Conservation (phyloP, 768 basidiomycete species). For the Termitomyces bulborhizus region DNA sequence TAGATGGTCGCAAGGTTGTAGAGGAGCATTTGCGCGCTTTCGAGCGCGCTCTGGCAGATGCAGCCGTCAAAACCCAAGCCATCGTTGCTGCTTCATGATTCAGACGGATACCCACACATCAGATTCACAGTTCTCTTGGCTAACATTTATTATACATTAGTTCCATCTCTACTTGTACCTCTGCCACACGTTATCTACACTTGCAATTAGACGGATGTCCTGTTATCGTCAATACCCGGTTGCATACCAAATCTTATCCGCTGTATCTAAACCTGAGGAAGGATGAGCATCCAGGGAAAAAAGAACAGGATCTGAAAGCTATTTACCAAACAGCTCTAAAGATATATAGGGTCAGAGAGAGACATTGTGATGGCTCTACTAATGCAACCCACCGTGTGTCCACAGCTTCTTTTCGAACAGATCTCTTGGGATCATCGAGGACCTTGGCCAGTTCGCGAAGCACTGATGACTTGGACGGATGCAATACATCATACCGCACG, state of each 20-base stretch:
- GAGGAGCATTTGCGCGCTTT: conserved; percentile 75
- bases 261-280: conserved; percentile 51
- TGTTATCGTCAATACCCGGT: conserved; percentile 12
- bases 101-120: conserved; percentile 10
- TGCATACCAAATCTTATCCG: conserved; percentile 27
- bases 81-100: conserved; percentile 67
- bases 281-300: conserved; percentile 11
- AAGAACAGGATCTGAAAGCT: conserved; percentile 1
- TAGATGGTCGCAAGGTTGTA: conserved; percentile 70
- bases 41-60: conserved; percentile 64
- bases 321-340: conserved; percentile 43
- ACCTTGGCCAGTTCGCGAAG: conserved; percentile 67
- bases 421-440: conserved; percentile 85
- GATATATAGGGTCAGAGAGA: background rate
- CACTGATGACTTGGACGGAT: conserved; percentile 70
- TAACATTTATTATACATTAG: conserved; percentile 25
- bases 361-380: background rate
- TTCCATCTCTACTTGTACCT: conserved; percentile 23
- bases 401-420: conserved; percentile 85
- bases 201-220: conserved; percentile 22
- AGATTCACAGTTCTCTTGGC: conserved; percentile 15
- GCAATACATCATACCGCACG: conserved; percentile 78
- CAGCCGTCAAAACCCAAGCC: conserved; percentile 68
- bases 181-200: conserved; percentile 11
- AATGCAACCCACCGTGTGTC: conserved; percentile 47